These are phyloP conservation scores for Pseudopyrenochaeta lycopersici DNA, from an alignment of 2,329 filamentous ascomycete species.

Conservation along the genomic window DNA sequence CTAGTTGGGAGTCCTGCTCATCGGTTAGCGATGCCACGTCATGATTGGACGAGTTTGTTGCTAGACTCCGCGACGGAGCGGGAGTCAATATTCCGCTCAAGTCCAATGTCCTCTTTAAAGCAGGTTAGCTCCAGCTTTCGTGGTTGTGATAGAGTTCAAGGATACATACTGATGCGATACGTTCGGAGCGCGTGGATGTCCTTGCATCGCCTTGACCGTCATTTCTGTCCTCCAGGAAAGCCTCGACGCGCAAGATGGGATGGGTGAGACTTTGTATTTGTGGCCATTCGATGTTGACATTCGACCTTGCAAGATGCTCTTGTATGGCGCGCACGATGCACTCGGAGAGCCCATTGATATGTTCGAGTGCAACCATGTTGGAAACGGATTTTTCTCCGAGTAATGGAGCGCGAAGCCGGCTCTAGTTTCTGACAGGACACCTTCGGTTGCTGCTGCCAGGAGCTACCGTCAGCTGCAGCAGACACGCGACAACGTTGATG, in stretches of 20 bases:
- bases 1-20: slow-evolving; percentile 7
- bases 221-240: slow-evolving; percentile 45
- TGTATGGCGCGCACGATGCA: slow-evolving; percentile 40
- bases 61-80: slow-evolving; percentile 31
- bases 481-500: too few relatives aligned
- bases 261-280: slow-evolving; percentile 29
- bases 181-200: slow-evolving; percentile 27
- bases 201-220: slow-evolving; percentile 13
- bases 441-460: too few relatives aligned
- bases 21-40: slow-evolving; percentile 12
- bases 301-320: slow-evolving; percentile 36
- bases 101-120: slow-evolving; percentile 36
- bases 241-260: slow-evolving; percentile 41
- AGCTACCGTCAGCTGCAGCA: too few relatives aligned
- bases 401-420: too few relatives aligned
- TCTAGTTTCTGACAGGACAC: too few relatives aligned
- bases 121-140: slow-evolving; percentile 6
- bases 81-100: slow-evolving; percentile 36
- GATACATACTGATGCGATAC: slow-evolving; percentile 41
- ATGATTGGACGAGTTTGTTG: slow-evolving; percentile 10
- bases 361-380: slow-evolving; percentile 21
- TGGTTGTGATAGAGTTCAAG: too few relatives aligned
- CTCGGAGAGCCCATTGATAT: slow-evolving; percentile 41
- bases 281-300: slow-evolving; percentile 35
- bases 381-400: too few relatives aligned